Evolutionary conservation across 2,329 filamentous ascomycete species (phyloP).

Genomic region (Helotiales sp.): DNA sequence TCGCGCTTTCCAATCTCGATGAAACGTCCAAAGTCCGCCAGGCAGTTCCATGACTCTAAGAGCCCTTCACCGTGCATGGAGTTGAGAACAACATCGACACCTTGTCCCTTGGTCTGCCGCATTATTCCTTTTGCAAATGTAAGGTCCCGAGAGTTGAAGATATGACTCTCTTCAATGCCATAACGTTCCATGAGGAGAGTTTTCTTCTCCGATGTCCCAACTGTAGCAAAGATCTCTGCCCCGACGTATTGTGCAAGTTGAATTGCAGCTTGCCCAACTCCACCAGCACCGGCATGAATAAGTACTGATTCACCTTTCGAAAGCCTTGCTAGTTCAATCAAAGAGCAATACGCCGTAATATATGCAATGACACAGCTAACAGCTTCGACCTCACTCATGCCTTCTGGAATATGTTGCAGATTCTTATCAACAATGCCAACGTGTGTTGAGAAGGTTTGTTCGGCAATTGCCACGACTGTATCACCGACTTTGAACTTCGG

Average conservation of each 20-base stretch:
- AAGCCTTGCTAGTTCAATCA: background rate
- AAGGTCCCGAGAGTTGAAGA: background rate
- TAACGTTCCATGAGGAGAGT: background rate
- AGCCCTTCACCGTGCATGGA: background rate
- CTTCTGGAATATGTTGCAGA: background rate
- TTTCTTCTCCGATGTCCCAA: background rate
- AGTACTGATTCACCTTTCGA: background rate
- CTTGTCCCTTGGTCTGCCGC: background rate
- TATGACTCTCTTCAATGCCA: background rate
- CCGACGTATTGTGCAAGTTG: background rate
- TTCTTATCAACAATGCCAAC: background rate
- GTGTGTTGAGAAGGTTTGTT: background rate
- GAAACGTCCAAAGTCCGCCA: background rate
- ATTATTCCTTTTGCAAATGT: background rate
- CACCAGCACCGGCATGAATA: background rate
- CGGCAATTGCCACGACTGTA: background rate
- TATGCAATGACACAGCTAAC: background rate
- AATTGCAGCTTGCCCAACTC: background rate
- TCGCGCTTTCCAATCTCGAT: background rate
- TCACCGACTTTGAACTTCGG: background rate
- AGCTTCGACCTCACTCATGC: background rate
- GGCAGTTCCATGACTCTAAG: background rate
- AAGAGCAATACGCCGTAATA: background rate
- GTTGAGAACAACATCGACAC: background rate
- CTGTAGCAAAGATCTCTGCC: background rate